Percentiles rank a stretch among this genome's conserved stretches.
Evolutionary conservation across 129 eudicot species (phyloP).

Genomic region (Solidago caesia): DNA sequence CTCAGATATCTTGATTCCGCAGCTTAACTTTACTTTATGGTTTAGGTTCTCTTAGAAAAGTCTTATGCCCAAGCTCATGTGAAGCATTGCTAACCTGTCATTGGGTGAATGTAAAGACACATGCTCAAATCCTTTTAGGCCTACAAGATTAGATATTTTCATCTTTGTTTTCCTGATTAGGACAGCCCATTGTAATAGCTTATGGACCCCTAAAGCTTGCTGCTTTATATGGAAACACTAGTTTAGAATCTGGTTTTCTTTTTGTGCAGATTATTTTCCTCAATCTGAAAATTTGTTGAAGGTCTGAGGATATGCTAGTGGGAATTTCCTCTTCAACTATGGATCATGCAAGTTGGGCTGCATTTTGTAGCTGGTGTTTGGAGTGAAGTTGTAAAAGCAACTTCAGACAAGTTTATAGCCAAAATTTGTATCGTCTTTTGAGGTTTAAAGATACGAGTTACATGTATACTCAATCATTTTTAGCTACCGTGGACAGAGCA

Average conservation of each 20-base stretch:
- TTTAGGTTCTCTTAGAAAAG: background rate
- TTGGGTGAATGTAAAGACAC: background rate
- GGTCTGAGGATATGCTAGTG: slow-evolving; percentile 2
- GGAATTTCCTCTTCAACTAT: slow-evolving; percentile 10
- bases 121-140: background rate
- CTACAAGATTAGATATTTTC: background rate
- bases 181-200: background rate
- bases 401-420: background rate
- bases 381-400: background rate
- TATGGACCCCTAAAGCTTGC: background rate
- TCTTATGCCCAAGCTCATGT: background rate
- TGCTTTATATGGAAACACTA: slow-evolving; percentile 17
- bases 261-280: slow-evolving; percentile 26
- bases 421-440: slow-evolving; percentile 1
- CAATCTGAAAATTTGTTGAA: slow-evolving; percentile 10
- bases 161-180: background rate
- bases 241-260: background rate
- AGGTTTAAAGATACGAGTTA: background rate
- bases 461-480: background rate
- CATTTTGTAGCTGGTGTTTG: slow-evolving; percentile 24
- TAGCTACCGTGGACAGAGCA: background rate
- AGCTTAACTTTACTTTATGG: background rate
- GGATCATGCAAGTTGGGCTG: slow-evolving; percentile 20
- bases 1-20: background rate
- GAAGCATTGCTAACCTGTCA: background rate